Base-by-base conservation (phyloP, 2,329 filamentous ascomycete species). In the Ceratocystis diversiconidia region DNA sequence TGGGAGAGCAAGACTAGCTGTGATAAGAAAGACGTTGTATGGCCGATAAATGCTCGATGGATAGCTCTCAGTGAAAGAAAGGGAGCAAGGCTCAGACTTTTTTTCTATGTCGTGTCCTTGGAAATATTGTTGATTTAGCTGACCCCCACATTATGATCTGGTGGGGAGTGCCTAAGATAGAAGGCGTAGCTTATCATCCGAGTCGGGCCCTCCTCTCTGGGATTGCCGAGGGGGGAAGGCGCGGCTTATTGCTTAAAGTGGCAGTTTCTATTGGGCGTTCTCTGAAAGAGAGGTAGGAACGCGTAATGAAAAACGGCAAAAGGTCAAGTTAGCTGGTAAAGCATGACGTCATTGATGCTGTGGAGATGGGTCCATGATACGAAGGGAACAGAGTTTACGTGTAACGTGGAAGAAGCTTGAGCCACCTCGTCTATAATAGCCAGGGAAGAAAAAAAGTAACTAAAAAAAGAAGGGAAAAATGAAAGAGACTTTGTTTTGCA, bases 271-370 rank as follows among this genome's bases (percentile, higher is more conserved):
- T 28, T 5, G 8, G 1, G 48, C 3, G 48, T 12, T 36, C 25
- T 8, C 2, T n/a, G 15, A n/a, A n/a, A 6, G 28, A 12, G 28
- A 36, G 55, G 55, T 19, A 59, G 55, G 55, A 7, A 59, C 55
- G 55, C 55, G 25, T 59, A 15, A 52, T 28, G 15, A 1, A n/a
- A 19, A 8, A 17, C 17, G 48, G 12, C n/a, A 5, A 52, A 36
- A 19, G 17, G 17, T 17, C 25, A 1, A n/a, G 28, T 6, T 59
- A 1, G 19, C 7, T 15, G 22, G 22, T 0, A 22, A 3, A 10
- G 55, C 25, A 59, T 59, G 55, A 59, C 55, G 55, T 59, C 55
- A 59, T 59, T 36, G 55, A 59, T 36, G 17, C 55, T 30, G 30
- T 8, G 55, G 17, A n/a, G 7, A 32, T 30, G 30, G 48, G n/a